Conservation (phyloP, 2,329 filamentous ascomycete species). For the Beauveria scarabaeidicola region DNA sequence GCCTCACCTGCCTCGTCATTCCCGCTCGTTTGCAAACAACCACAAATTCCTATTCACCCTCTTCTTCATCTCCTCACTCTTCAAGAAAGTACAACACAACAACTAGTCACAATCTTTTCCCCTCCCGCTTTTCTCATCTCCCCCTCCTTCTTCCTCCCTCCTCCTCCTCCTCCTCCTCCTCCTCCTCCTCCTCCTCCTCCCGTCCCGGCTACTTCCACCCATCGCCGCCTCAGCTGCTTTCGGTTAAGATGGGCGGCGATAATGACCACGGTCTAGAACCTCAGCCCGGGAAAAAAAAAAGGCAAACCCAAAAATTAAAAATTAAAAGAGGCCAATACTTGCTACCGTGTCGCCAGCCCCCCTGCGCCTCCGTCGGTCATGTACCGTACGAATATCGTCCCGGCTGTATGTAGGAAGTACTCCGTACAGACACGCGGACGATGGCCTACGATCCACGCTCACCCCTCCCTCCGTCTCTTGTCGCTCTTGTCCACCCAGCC, state of each 20-base stretch:
- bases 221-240: conserved; percentile 4
- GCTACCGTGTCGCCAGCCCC: background rate
- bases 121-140: no score
- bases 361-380: conserved; percentile 7
- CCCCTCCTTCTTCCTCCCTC: background rate
- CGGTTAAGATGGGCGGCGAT: conserved; percentile 9
- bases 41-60: background rate
- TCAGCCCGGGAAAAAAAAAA: conserved; percentile 6
- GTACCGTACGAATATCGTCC: conserved; percentile 9
- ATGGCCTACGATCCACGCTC: background rate
- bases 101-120: no score
- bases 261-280: conserved; percentile 11
- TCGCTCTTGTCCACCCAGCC: background rate
- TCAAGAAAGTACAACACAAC: background rate
- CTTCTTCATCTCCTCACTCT: background rate
- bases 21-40: background rate
- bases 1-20: background rate
- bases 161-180: background rate
- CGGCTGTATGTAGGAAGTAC: background rate
- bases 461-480: background rate
- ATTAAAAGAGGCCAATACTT: conserved; percentile 1
- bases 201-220: background rate
- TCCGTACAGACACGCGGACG: background rate
- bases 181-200: background rate
- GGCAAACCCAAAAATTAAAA: background rate